Conservation (phyloP, 371 early-diverging fungal species). For the Zychaea mexicana region DNA sequence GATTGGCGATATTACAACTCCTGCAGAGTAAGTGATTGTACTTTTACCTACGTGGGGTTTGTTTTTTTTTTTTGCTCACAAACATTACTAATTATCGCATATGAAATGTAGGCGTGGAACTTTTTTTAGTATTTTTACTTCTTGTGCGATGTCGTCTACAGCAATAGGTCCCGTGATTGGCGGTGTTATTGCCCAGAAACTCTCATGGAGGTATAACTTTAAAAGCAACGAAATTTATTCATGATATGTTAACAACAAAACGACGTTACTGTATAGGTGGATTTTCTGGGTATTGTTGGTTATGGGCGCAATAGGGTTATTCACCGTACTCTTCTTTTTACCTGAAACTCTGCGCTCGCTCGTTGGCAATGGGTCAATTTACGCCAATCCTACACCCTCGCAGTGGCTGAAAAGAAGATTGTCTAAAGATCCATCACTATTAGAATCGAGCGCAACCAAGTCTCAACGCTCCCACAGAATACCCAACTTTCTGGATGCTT, state of each 20-base stretch:
- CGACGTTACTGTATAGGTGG: slow-evolving; percentile 20
- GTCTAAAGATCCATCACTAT: neutral
- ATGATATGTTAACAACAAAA: too few relatives aligned
- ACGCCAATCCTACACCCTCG: slow-evolving; percentile 28
- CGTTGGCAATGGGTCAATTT: slow-evolving; percentile 32
- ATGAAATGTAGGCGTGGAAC: slow-evolving; percentile 33
- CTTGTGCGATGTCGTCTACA: slow-evolving; percentile 33
- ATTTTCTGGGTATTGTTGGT: slow-evolving; percentile 59
- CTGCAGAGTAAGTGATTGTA: slow-evolving; percentile 41
- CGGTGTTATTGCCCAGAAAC: slow-evolving; percentile 15
- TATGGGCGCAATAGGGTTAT: slow-evolving; percentile 42
- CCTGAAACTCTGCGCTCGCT: slow-evolving; percentile 62
- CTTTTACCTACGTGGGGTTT: neutral
- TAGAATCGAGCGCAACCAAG: neutral
- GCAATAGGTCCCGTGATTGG: slow-evolving; percentile 56
- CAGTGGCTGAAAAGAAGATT: slow-evolving; percentile 11
- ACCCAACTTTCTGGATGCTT: slow-evolving; percentile 7
- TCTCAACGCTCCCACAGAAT: neutral
- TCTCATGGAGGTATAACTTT: slow-evolving; percentile 2
- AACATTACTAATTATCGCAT: neutral
- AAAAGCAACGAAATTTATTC: neutral
- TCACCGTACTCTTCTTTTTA: slow-evolving; percentile 48
- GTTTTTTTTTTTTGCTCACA: neutral
- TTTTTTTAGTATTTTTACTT: slow-evolving; percentile 53
- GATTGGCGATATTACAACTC: slow-evolving; percentile 52